phyloP scores from a whole-genome alignment of 2,329 filamentous ascomycete species.

The Pseudogymnoascus pannorum region DNA sequence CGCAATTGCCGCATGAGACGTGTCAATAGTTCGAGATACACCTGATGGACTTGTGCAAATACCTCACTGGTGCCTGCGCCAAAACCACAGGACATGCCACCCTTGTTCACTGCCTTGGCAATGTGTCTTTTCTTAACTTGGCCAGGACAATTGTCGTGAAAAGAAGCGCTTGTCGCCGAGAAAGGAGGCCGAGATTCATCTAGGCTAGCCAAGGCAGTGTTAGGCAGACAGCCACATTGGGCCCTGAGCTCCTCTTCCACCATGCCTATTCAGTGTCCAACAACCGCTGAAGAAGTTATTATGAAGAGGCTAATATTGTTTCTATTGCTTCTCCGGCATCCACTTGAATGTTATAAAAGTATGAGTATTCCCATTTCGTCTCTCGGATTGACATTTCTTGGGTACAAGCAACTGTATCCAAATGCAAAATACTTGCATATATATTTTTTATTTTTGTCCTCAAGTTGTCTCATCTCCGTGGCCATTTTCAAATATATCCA shows the following conservation, averaged over 20 bases:
- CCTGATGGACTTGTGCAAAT: not conserved
- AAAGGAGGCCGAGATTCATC: not conserved
- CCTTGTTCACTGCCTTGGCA: not conserved
- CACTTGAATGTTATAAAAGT: conserved; percentile 1
- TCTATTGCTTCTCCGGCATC: not conserved
- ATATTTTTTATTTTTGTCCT: not conserved
- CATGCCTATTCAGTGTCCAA: conserved; percentile 8
- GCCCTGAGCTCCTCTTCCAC: not conserved
- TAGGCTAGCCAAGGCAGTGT: conserved; percentile 2
- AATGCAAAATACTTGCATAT: not conserved
- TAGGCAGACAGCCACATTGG: conserved; percentile 7
- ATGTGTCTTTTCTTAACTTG: not conserved
- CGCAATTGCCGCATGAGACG: not conserved
- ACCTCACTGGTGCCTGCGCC: not conserved
- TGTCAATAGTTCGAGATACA: not conserved
- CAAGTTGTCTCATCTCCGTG: not conserved
- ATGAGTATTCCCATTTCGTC: conserved; percentile 2
- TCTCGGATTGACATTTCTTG: not conserved
- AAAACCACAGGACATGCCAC: not conserved
- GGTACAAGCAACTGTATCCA: not conserved
- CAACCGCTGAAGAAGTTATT: not conserved
- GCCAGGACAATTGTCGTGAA: not conserved
- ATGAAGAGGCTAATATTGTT: conserved; percentile 6
- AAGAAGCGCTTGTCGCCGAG: not conserved
- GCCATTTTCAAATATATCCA: not conserved